Base-by-base conservation (phyloP, 805 yeast genomes). In the Yamadazyma akitaensis region DNA sequence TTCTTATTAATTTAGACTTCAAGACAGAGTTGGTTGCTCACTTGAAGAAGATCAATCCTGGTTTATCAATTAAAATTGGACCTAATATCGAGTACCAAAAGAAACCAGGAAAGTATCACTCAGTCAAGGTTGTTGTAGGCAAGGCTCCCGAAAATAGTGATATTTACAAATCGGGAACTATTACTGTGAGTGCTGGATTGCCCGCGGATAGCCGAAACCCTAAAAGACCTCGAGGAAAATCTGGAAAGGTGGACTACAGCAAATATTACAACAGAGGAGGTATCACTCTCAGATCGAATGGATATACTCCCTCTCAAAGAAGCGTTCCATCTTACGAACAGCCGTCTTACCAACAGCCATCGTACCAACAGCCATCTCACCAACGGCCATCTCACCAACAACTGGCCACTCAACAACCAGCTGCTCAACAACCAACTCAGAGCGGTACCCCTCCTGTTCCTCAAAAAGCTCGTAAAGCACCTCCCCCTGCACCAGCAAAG, bases 21-120 rank as follows among this genome's bases (percentile, higher is more conserved):
- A 94, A 94, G 68, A 94, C 98, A 0, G 99, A 94, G 62, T 70
- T 94, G 44, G 70, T 87, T 0, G 82, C 96, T 0, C 86, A 85
- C 40, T 66, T 91, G 61, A 85, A 82, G 60, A 77, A 77, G 50
- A 51, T 84, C 42, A 81, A 82, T 55, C 75, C 76, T 13, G 75
- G 78, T 0, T 67, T 89, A 40, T 72, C 75, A 2, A 76, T 94
- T 39, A 76, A 75, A 37, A 77, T 94, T 51, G 91, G 85, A 1
- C 78, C 86, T 2, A 77, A 86, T 0, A 78, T 94, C 48, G 78
- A 80, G 51, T 94, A 94, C 66, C 88, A 85, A 67, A 94, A 92
- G 76, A 94, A 94, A 63, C 89, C 97, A 1, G 96, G 96, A 2
- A 80, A 80, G 62, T 84, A 80, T 63, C 94, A 90, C 50, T 63